Evolutionary conservation across 768 basidiomycete genomes (phyloP).

Genomic region (Kwoniella newhampshirensis): DNA sequence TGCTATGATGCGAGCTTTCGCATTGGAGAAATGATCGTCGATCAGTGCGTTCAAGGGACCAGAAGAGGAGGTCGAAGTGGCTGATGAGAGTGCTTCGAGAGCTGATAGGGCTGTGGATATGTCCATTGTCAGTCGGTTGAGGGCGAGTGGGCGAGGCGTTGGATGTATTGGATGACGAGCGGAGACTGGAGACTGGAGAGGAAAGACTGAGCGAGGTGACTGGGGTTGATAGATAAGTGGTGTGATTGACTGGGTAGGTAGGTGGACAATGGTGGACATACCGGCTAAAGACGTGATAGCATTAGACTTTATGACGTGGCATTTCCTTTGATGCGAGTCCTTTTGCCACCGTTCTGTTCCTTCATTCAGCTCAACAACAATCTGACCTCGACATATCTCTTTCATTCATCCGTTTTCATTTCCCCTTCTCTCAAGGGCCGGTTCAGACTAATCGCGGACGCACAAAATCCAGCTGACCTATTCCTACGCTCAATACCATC

Average conservation of each 20-base stretch:
- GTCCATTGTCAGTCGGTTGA: slow-evolving; percentile 21
- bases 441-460: too few species aligned
- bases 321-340: too few species aligned
- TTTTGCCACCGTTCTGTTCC: background rate
- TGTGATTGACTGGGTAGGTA: too few species aligned
- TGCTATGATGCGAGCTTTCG: slow-evolving; percentile 26
- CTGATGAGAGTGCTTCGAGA: slow-evolving; percentile 38
- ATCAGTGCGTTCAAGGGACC: slow-evolving; percentile 40
- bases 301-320: too few species aligned
- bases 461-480: too few species aligned
- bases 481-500: too few species aligned
- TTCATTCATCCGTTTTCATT: background rate
- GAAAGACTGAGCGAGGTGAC: too few species aligned
- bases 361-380: background rate
- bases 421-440: background rate
- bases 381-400: too few species aligned
- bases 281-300: too few species aligned
- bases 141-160: background rate
- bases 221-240: too few species aligned
- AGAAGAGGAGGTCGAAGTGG: slow-evolving; percentile 39
- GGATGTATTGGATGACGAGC: background rate
- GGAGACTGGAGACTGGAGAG: too few species aligned
- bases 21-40: slow-evolving; percentile 31
- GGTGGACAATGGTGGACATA: too few species aligned
- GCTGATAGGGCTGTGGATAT: slow-evolving; percentile 35